Percentiles rank a stretch among this genome's conserved stretches.
Conservation (phyloP, 768 basidiomycete genomes). For the Tulasnella sp. region DNA sequence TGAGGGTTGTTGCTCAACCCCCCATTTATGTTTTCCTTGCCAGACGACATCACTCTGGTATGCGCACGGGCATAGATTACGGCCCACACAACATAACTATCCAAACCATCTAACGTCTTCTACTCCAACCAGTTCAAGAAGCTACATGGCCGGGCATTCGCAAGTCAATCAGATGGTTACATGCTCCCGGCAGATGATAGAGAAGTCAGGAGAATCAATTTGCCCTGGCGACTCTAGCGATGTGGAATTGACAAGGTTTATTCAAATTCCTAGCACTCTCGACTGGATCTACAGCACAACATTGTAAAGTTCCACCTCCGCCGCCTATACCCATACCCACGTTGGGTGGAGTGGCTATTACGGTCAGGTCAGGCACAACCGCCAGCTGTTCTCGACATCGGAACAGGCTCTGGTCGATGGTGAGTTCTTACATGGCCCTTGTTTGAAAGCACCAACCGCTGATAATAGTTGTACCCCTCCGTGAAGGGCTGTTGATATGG, state of each 20-base stretch:
- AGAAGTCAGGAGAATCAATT: background rate
- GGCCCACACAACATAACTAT: background rate
- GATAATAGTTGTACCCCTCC: background rate
- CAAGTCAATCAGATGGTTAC: slow-evolving; percentile 1
- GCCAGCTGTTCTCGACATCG: too few relatives aligned
- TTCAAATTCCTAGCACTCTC: too few relatives aligned
- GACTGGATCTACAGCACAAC: slow-evolving; percentile 8
- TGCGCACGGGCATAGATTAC: background rate
- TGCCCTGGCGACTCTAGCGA: too few relatives aligned
- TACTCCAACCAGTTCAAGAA: slow-evolving; percentile 11
- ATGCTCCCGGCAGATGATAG: slow-evolving; percentile 12
- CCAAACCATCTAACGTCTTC: too few relatives aligned
- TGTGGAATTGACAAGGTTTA: too few relatives aligned
- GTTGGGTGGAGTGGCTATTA: background rate
- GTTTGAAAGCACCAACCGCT: background rate
- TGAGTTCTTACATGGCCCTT: background rate
- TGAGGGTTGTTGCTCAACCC: background rate
- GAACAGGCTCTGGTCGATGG: slow-evolving; percentile 7
- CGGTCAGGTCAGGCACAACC: background rate
- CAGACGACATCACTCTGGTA: too few relatives aligned
- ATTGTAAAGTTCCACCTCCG: background rate
- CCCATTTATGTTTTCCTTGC: too few relatives aligned
- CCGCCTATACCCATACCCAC: background rate
- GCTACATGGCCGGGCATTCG: slow-evolving; percentile 2
- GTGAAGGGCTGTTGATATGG: slow-evolving; percentile 17